Conservation (phyloP, 2,329 filamentous ascomycete species). For the Hymenoscyphus albidus region DNA sequence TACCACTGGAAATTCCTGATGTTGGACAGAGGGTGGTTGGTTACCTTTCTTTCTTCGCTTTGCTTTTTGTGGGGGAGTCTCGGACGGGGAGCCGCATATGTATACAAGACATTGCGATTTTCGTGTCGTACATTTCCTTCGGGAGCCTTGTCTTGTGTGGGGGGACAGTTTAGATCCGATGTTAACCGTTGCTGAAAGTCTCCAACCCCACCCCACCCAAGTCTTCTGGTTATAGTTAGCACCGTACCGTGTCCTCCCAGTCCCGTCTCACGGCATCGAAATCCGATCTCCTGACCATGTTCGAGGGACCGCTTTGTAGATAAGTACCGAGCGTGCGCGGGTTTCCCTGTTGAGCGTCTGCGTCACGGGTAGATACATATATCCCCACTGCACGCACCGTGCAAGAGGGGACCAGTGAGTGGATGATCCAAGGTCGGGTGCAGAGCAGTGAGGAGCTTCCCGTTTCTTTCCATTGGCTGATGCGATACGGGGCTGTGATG, state of each 20-base stretch:
- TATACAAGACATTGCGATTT: neutral
- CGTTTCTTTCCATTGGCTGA: neutral
- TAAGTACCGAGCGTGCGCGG: neutral
- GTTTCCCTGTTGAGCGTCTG: neutral
- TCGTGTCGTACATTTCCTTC: neutral
- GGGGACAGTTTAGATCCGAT: neutral
- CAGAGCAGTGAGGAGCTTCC: neutral
- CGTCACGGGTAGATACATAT: slow-evolving; percentile 1
- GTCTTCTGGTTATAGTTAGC: neutral
- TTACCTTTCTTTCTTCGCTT: neutral
- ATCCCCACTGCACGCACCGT: neutral
- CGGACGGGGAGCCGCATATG: neutral
- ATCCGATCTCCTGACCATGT: neutral
- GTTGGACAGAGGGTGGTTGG: neutral
- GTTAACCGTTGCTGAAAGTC: neutral
- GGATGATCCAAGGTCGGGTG: neutral
- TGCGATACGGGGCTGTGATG: neutral
- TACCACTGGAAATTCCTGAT: neutral
- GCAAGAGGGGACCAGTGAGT: neutral
- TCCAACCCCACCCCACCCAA: neutral
- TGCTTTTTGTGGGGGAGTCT: neutral
- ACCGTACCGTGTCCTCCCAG: neutral
- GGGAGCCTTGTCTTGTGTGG: neutral
- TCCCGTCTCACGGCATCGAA: neutral
- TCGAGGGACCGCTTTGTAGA: neutral